Percentiles rank a stretch among this genome's conserved stretches.
These are phyloP conservation scores for Coemansia sp. DNA, from an alignment of 192 early-diverging fungal genomes.

Conservation along the genomic window DNA sequence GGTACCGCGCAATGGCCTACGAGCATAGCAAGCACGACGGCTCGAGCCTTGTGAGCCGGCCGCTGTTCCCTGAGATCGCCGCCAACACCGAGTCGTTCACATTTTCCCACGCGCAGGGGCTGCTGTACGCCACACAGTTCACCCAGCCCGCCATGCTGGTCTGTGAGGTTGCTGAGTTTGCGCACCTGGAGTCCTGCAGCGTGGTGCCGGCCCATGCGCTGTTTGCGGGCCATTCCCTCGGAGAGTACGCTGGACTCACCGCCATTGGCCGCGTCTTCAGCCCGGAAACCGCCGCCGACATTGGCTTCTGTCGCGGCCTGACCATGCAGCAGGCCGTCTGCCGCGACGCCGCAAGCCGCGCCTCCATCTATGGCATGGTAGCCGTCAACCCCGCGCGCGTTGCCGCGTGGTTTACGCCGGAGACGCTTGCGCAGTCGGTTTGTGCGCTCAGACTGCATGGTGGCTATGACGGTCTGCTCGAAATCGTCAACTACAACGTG, in stretches of 20 bases:
- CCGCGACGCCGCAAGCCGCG: slow-evolving; percentile 73
- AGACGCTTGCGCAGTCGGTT: slow-evolving; percentile 76
- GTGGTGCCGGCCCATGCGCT: slow-evolving; percentile 76
- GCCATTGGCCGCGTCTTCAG: slow-evolving; percentile 79
- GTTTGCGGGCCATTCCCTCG: slow-evolving; percentile 94
- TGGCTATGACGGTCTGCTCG: slow-evolving; percentile 71
- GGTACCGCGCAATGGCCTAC: slow-evolving; percentile 86
- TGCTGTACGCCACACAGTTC: slow-evolving; percentile 93
- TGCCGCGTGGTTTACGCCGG: slow-evolving; percentile 73
- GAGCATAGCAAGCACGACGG: slow-evolving; percentile 74
- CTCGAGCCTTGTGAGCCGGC: slow-evolving; percentile 63
- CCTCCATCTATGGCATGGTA: slow-evolving; percentile 86
- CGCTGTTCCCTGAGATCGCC: slow-evolving; percentile 73
- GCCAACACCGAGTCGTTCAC: slow-evolving; percentile 72
- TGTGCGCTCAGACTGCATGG: slow-evolving; percentile 56
- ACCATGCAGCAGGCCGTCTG: slow-evolving; percentile 92
- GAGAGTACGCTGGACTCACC: slow-evolving; percentile 90
- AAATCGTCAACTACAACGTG: slow-evolving; percentile 97
- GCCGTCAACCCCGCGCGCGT: slow-evolving; percentile 92
- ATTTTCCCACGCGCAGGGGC: slow-evolving; percentile 79
- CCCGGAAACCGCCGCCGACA: slow-evolving; percentile 80
- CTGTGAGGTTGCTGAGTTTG: slow-evolving; percentile 87
- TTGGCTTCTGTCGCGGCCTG: slow-evolving; percentile 95
- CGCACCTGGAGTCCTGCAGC: slow-evolving; percentile 80
- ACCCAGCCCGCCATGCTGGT: slow-evolving; percentile 90